These are phyloP conservation scores for Thielaviopsis musarum DNA, from an alignment of 2,329 filamentous ascomycete genomes.

Conservation along the genomic window DNA sequence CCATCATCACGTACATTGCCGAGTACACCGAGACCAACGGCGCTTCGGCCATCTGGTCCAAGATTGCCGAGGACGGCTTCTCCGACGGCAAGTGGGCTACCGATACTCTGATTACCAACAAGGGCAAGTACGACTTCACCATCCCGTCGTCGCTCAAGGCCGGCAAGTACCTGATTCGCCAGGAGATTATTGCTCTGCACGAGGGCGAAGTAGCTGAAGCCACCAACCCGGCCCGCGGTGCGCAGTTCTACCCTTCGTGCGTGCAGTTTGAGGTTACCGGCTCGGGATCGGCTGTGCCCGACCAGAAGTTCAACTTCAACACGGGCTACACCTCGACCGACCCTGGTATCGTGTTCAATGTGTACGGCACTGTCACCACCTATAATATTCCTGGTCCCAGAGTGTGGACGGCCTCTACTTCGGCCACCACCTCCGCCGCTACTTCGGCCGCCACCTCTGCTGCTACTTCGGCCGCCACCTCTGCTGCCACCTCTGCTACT, in stretches of 20 bases:
- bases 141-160: constrained; percentile 28
- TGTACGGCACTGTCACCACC: constrained; percentile 27
- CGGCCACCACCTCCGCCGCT: constrained; percentile 11
- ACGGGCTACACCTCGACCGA: constrained; percentile 40
- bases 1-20: constrained; percentile 36
- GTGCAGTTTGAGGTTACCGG: constrained; percentile 31
- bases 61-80: constrained; percentile 23
- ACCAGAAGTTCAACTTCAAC: constrained; percentile 28
- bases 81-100: constrained; percentile 26
- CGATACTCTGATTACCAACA: constrained; percentile 29
- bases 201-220: constrained; percentile 24
- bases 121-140: constrained; percentile 30
- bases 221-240: constrained; percentile 23
- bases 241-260: constrained; percentile 35
- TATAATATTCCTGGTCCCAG: constrained; percentile 22
- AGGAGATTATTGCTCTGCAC: constrained; percentile 39
- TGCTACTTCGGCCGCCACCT: constrained; percentile 7
- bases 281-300: constrained; percentile 25
- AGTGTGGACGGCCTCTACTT: constrained; percentile 17
- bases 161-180: constrained; percentile 36
- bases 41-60: constrained; percentile 34
- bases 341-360: constrained; percentile 40
- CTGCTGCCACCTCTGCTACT: constrained; percentile 5
- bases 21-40: constrained; percentile 25
- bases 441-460: constrained; percentile 12